Evolutionary conservation across 2,329 filamentous ascomycete species (phyloP).

Genomic region (Fusarium bactridioides): DNA sequence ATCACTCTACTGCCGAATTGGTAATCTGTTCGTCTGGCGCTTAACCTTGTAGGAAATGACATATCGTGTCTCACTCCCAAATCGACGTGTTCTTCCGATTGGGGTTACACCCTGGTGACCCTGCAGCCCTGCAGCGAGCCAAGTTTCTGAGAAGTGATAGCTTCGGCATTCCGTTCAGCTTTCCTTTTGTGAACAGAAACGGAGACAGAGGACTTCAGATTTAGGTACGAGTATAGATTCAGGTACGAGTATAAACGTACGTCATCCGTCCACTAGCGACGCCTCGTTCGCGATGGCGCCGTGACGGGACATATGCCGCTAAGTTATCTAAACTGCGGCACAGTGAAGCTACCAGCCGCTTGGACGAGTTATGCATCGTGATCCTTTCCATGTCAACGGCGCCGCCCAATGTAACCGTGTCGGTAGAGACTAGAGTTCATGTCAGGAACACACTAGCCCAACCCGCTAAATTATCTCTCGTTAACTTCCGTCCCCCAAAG

Average conservation of each 20-base stretch:
- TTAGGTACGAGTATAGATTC: neutral
- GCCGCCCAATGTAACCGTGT: neutral
- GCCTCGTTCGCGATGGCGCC: neutral
- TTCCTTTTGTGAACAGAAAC: neutral
- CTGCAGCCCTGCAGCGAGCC: neutral
- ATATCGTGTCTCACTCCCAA: neutral
- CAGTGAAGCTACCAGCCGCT: neutral
- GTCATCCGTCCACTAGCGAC: neutral
- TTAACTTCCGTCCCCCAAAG: neutral
- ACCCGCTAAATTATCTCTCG: neutral
- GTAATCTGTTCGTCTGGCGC: neutral
- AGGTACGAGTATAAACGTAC: neutral
- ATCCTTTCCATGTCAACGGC: neutral
- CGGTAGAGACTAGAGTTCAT: neutral
- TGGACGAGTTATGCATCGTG: neutral
- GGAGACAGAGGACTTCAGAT: neutral
- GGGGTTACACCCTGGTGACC: neutral
- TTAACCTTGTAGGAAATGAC: neutral
- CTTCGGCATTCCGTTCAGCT: neutral
- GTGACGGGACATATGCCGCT: neutral
- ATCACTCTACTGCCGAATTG: neutral
- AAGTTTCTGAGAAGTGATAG: neutral
- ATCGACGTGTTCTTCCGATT: neutral
- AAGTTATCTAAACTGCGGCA: neutral
- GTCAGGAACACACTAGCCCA: neutral